Evolutionary conservation across 1,139 yeast species (phyloP), one percentile per base, ranked within the genome.

Genomic region (Debaryomyces coudertii): DNA sequence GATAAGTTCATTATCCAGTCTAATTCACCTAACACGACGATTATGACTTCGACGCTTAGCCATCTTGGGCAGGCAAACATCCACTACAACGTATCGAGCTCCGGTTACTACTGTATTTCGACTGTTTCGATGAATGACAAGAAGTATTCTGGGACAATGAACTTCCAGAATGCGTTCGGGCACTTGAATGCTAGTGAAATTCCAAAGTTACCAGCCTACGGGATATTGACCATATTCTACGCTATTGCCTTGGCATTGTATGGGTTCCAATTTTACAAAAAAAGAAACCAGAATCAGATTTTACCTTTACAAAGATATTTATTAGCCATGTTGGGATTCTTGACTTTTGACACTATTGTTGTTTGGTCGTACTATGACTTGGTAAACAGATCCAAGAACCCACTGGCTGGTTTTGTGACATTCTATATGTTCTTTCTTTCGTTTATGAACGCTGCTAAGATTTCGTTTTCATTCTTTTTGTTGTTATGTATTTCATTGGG

Each of bases 331-430:
- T 85, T 88, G 53, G 85, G 83, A 7, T 88, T 90, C 56, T 77
- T 93, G 61, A 86, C 96, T 1, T 74, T 85, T 37, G 99, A 93
- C 63, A 88, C 93, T 56, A 80, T 90, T 47, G 82, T 90, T 43
- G 85, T 90, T 37, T 92, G 97, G 96, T 90, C 95, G 4, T 87
- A 89, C 65, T 93, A 88, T 64, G 96, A 90, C 60, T 78, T 87
- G 55, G 82, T 84, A 56, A 95, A 95, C 68, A 58, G 77, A 31
- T 79, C 82, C 52, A 71, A 71, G 42, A 72, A 71, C 44, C 73
- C 72, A 5, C 76, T 80, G 30, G 80, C 82, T 1, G 92, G 89
- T 40, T 74, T 74, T 53, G 83, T 88, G 45, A 79, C 81, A 48
- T 83, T 83, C 44, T 90, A 90, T 67, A 79, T 90, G 79, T 82